A percentile compares a stretch with the other conserved stretches of the same genome.
Evolutionary conservation across 257 asterid species (phyloP).

Genomic region (Ehretia macrophylla): DNA sequence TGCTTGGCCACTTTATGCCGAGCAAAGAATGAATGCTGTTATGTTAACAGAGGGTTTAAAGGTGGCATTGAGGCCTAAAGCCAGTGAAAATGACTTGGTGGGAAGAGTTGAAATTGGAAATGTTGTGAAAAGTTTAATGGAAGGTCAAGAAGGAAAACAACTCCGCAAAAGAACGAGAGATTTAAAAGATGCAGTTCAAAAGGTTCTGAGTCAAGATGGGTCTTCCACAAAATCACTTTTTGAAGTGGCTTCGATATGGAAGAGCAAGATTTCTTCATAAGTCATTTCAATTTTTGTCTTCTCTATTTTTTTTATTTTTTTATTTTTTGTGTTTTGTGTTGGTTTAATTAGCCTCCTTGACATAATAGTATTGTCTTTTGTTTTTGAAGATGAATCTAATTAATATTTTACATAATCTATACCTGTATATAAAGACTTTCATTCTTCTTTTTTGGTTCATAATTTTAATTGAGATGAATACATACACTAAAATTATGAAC

Average conservation of each 20-base stretch:
- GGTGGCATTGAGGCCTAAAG: constrained; percentile 45
- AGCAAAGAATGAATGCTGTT: constrained; percentile 69
- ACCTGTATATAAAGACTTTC: too few relatives aligned
- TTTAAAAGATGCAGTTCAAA: constrained; percentile 47
- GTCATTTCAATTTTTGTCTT: too few relatives aligned
- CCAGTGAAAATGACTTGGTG: constrained; percentile 36
- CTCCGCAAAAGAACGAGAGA: constrained; percentile 46
- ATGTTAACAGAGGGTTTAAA: constrained; percentile 37
- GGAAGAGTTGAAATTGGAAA: constrained; percentile 35
- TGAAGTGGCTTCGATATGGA: constrained; percentile 27
- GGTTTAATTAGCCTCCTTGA: too few relatives aligned
- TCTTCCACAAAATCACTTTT: constrained; percentile 27
- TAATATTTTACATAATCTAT: too few relatives aligned
- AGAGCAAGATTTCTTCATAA: background rate
- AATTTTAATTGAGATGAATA: too few relatives aligned
- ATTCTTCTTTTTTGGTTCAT: too few relatives aligned
- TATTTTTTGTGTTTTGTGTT: too few relatives aligned
- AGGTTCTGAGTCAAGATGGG: constrained; percentile 24
- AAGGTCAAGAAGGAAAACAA: constrained; percentile 57
- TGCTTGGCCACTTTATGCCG: constrained; percentile 84
- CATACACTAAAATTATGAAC: too few relatives aligned
- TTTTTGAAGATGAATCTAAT: too few relatives aligned
- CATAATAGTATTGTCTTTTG: too few relatives aligned
- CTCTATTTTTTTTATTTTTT: too few relatives aligned
- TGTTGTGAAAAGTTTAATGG: constrained; percentile 35